These are phyloP conservation scores for Penicillium digitatum DNA, from an alignment of 2,329 filamentous ascomycete genomes.

Conservation along the genomic window DNA sequence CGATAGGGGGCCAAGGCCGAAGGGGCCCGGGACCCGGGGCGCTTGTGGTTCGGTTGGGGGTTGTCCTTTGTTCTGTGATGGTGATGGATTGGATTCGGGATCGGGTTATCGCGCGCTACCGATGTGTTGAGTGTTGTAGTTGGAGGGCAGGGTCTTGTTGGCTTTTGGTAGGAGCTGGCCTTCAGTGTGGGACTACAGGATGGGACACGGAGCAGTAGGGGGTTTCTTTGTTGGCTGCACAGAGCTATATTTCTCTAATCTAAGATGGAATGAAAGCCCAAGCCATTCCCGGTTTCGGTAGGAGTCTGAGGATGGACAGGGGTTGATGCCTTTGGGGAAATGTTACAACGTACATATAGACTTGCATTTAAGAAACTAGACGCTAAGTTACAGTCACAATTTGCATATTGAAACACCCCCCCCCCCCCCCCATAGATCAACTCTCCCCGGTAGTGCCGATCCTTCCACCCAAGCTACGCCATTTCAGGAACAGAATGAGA, in stretches of 20 bases:
- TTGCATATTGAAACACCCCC: background rate
- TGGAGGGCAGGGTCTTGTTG: background rate
- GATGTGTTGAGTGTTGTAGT: background rate
- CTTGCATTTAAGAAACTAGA: background rate
- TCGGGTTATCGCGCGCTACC: background rate
- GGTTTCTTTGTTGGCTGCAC: conserved; percentile 1
- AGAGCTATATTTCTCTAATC: background rate
- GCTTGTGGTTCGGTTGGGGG: background rate
- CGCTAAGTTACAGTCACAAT: background rate
- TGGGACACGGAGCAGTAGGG: background rate
- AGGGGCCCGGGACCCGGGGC: background rate
- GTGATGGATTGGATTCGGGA: background rate
- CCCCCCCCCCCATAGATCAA: background rate
- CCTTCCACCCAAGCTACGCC: background rate
- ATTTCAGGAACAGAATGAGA: background rate
- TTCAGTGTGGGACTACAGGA: background rate
- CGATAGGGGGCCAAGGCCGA: background rate
- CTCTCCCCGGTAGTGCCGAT: background rate
- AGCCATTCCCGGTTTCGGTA: background rate
- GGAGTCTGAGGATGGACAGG: background rate
- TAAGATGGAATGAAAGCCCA: background rate
- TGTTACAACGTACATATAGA: background rate
- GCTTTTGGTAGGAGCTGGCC: background rate
- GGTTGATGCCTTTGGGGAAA: background rate
- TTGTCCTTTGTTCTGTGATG: background rate